phyloP scores from a whole-genome alignment of 345 rosid genomes.

The Linum lewisii region DNA sequence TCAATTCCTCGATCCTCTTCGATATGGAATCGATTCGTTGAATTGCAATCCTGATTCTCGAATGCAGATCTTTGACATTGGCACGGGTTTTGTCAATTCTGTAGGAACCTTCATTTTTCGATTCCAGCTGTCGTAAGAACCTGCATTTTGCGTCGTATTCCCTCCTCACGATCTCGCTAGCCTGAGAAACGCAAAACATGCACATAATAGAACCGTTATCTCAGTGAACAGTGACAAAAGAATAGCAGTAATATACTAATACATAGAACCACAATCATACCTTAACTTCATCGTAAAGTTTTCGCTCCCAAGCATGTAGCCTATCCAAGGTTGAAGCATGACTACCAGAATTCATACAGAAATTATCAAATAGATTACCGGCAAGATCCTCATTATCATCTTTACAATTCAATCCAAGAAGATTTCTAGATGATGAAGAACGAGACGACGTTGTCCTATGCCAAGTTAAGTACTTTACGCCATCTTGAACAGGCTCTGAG shows the following conservation, averaged over 20 bases:
- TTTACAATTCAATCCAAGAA: constrained; percentile 41
- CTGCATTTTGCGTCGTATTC: constrained; percentile 60
- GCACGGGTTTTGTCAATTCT: constrained; percentile 82
- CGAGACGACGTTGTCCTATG: constrained; percentile 79
- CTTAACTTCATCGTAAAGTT: constrained; percentile 97
- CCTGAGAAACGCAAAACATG: constrained; percentile 32
- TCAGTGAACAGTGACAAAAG: too few relatives aligned
- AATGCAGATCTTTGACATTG: constrained; percentile 78
- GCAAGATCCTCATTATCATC: constrained; percentile 56
- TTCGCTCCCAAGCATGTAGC: constrained; percentile 94
- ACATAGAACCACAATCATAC: constrained; percentile 25
- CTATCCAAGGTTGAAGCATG: constrained; percentile 94
- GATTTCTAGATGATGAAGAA: constrained; percentile 72
- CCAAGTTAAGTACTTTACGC: constrained; percentile 73
- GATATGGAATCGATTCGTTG: constrained; percentile 87
- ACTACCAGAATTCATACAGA: constrained; percentile 85
- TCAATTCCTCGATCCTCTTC: constrained; percentile 73
- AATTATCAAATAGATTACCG: constrained; percentile 50
- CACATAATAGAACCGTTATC: background rate
- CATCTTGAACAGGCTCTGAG: constrained; percentile 62
- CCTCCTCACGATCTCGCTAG: constrained; percentile 61
- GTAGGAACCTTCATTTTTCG: constrained; percentile 38
- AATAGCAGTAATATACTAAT: background rate
- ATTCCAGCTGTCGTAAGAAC: constrained; percentile 59
- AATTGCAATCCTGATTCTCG: constrained; percentile 90